A percentile compares a stretch with the other conserved stretches of the same genome.
These are phyloP conservation scores for Mycogone perniciosa DNA, from an alignment of 2,329 filamentous ascomycete species.

Conservation along the genomic window DNA sequence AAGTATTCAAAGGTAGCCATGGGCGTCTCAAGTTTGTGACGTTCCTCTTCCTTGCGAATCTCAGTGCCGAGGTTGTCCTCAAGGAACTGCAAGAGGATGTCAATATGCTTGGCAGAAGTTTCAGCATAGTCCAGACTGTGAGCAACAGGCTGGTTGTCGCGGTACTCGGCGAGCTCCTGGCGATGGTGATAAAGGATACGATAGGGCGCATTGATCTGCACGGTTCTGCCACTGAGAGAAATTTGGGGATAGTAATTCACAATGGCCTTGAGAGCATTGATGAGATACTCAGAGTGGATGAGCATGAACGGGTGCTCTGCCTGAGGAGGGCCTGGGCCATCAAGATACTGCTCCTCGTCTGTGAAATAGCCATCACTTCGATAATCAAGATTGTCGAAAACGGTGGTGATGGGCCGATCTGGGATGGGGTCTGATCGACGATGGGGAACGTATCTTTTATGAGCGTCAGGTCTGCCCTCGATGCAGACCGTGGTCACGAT, in stretches of 20 bases:
- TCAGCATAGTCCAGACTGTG: constrained; percentile 36
- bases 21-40: constrained; percentile 31
- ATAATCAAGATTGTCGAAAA: constrained; percentile 20
- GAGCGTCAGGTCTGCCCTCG: constrained; percentile 1
- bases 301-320: constrained; percentile 33
- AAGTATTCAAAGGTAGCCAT: constrained; percentile 39
- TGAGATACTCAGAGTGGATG: constrained; percentile 39
- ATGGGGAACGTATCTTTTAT: constrained; percentile 6
- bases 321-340: constrained; percentile 21
- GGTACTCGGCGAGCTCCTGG: constrained; percentile 36
- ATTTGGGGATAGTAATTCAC: constrained; percentile 42
- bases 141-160: constrained; percentile 32
- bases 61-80: constrained; percentile 31
- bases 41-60: constrained; percentile 35
- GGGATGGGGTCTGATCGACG: constrained; percentile 12
- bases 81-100: constrained; percentile 39
- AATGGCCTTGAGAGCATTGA: constrained; percentile 41
- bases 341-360: constrained; percentile 18
- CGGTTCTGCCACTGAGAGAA: constrained; percentile 29
- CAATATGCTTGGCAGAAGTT: constrained; percentile 38
- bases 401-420: constrained; percentile 25
- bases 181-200: constrained; percentile 42
- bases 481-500: constrained; percentile 35
- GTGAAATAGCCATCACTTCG: constrained; percentile 23
- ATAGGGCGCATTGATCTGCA: constrained; percentile 40